Evolutionary conservation across 1,284 basidiomycete genomes (phyloP).

Genomic region (Volvariella surrecta): DNA sequence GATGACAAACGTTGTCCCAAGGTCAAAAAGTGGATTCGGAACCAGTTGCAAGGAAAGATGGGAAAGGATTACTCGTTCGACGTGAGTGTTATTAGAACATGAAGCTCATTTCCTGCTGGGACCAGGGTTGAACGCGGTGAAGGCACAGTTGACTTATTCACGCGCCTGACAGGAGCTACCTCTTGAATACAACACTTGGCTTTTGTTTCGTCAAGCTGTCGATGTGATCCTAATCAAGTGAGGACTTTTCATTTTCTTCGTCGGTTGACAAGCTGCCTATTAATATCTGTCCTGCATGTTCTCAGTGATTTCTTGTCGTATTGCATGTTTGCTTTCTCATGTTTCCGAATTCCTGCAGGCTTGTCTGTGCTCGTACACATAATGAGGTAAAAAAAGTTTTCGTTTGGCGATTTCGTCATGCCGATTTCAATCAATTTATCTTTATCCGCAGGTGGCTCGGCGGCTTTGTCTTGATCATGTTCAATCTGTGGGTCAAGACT

Average conservation of each 20-base stretch:
- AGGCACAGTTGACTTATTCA: constrained; percentile 5
- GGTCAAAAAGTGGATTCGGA: constrained; percentile 76
- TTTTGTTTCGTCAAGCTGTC: constrained; percentile 87
- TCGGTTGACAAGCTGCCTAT: neutral
- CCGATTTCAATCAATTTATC: neutral
- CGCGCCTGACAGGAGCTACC: constrained; percentile 51
- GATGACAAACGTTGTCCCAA: constrained; percentile 61
- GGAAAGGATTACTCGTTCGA: constrained; percentile 91
- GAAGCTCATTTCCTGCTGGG: too few relatives aligned
- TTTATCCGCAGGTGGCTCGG: constrained; percentile 64
- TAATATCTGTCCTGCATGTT: neutral
- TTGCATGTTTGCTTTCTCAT: constrained; percentile 91
- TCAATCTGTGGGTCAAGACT: constrained; percentile 98
- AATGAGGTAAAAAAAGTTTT: constrained; percentile 44
- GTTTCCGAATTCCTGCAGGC: constrained; percentile 75
- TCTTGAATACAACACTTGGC: constrained; percentile 84
- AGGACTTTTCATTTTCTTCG: constrained; percentile 18
- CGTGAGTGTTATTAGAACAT: constrained; percentile 32
- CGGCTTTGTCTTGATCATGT: constrained; percentile 80
- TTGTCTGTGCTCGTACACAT: constrained; percentile 71
- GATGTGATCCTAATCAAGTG: constrained; percentile 96
- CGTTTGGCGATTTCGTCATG: neutral
- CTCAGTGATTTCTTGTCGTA: constrained; percentile 90
- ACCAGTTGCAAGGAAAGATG: constrained; percentile 89
- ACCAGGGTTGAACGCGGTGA: neutral